Percentiles rank a stretch among this genome's conserved stretches.
Conservation (phyloP, 1,284 basidiomycete genomes). For the Vanrija humicola region DNA sequence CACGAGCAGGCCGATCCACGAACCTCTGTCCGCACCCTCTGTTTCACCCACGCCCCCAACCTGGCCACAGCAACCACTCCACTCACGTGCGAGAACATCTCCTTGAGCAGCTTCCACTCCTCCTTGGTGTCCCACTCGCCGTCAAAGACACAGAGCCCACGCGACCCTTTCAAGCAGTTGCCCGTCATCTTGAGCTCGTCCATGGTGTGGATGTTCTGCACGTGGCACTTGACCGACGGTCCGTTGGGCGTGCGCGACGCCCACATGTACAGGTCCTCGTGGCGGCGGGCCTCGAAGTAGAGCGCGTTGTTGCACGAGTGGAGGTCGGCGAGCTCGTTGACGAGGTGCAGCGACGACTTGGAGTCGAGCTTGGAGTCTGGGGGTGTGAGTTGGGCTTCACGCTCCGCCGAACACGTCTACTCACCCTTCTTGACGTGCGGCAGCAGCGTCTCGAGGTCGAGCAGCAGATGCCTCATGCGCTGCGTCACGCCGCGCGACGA, state of each 20-base stretch:
- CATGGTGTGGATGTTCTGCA: conserved; percentile 99
- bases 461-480: conserved; percentile 96
- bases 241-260: conserved; percentile 96
- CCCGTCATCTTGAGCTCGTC: conserved; percentile 99
- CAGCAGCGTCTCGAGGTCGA: conserved; percentile 81
- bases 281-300: conserved; percentile 93
- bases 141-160: conserved; percentile 91
- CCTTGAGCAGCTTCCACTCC: conserved; percentile 77
- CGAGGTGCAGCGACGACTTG: conserved; percentile 86
- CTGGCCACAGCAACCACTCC: not conserved
- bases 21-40: no score
- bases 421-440: conserved; percentile 96
- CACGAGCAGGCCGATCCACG: no score
- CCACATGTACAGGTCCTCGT: conserved; percentile 97
- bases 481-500: conserved; percentile 93
- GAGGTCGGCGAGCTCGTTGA: conserved; percentile 96
- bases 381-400: no score
- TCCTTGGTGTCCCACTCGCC: conserved; percentile 87
- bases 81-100: conserved; percentile 92
- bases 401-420: no score
- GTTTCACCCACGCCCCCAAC: not conserved
- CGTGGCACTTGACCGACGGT: conserved; percentile 93
- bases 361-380: conserved; percentile 94
- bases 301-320: conserved; percentile 97
- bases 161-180: conserved; percentile 93